These are phyloP conservation scores for Millerozyma miso DNA, from an alignment of 805 yeast genomes.

Conservation along the genomic window DNA sequence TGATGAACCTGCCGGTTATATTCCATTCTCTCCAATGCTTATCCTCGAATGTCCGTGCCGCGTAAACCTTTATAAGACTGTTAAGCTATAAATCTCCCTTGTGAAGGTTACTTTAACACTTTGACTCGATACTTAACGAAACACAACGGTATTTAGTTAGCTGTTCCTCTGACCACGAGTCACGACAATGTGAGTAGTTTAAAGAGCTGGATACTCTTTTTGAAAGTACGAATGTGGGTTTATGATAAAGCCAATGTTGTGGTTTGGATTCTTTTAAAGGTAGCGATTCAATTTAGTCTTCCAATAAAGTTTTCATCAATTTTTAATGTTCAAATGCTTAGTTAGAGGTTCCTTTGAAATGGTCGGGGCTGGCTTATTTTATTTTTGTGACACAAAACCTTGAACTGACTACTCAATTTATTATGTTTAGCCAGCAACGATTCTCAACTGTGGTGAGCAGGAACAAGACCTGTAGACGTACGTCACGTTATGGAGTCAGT, in stretches of 20 bases:
- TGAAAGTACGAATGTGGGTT: not conserved
- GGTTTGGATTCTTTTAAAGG: not conserved
- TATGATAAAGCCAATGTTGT: not conserved
- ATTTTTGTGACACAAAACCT: not conserved
- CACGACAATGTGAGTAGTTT: not conserved
- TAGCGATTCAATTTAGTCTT: not conserved
- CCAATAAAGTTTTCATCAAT: not conserved
- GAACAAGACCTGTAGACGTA: no score
- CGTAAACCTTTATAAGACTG: no score
- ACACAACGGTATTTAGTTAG: no score
- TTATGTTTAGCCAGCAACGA: not conserved
- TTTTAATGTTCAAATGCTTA: no score
- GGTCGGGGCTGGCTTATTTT: not conserved
- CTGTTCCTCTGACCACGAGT: not conserved
- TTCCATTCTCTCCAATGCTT: not conserved
- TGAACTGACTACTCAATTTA: not conserved
- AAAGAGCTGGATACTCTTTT: not conserved
- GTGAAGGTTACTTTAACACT: no score
- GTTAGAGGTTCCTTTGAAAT: no score
- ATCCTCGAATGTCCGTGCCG: no score
- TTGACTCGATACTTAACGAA: no score
- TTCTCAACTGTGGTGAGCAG: not conserved
- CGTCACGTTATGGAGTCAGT: no score
- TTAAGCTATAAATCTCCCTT: no score
- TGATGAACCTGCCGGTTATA: not conserved